Evolutionary conservation across 2,329 filamentous ascomycete genomes (phyloP), one percentile per base, ranked within the genome.

Genomic region (Xylaria sp.): DNA sequence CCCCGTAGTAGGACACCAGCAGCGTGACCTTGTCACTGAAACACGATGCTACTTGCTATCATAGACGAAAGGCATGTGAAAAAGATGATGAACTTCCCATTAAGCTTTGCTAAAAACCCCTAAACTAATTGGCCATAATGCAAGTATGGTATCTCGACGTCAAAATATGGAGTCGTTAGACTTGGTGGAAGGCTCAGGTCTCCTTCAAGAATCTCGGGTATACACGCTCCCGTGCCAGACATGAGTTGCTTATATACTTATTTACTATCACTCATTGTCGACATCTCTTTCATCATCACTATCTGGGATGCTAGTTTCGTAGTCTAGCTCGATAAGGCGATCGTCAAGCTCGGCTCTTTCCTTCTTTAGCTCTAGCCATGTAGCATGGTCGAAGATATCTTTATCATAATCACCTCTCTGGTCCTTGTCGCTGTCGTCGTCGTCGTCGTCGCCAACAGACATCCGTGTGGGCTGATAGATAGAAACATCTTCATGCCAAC

Each of bases 271-370:
- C 9, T 46, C 36, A n/a, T 61, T 23, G n/a, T 40, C 17, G 7
- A 72, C 69, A 15, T 73, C 73, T 0, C 62, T 23, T 7, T 70
- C 67, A 6, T 70, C 71, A 17, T 69, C 70, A 54, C 65, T 68
- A 62, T 61, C 65, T 61, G 40, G 4, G 66, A 65, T 51, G 44
- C 62, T 63, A 58, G 57, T 67, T 58, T 75, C 60, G 63, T 77
- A 71, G 59, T 76, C 69, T 33, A 75, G 7, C 57, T 72, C 74
- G 67, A 70, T 23, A 13, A 71, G 54, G 31, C 68, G 58, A 36
- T 68, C 63, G 62, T 72, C 68, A 5, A 76, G 20, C 64, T 75
- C 76, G 2, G 71, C 75, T 4, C 60, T 54, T 36, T 77, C 75
- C 5, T 44, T 53, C 46, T 67, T 59, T 2, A 79, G 73, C 57